phyloP scores from a whole-genome alignment of 768 basidiomycete genomes.

The Tubosaeta sp. region DNA sequence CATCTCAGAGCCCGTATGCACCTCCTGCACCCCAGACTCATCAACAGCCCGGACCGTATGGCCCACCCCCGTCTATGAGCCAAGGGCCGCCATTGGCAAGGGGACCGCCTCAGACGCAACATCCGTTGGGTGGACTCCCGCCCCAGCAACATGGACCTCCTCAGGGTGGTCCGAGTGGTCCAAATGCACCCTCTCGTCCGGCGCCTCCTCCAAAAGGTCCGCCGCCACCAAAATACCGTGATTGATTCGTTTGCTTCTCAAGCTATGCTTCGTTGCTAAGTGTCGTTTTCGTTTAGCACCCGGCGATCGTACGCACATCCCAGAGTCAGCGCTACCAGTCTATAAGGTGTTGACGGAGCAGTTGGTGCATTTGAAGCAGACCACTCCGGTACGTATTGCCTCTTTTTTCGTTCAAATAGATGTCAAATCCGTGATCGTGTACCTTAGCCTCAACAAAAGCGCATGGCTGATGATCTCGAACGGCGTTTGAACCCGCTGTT shows the following conservation, averaged over 20 bases:
- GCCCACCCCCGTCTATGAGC: constrained; percentile 25
- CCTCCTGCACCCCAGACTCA: constrained; percentile 13
- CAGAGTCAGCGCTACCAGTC: constrained; percentile 60
- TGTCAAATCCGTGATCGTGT: neutral
- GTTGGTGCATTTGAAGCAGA: constrained; percentile 65
- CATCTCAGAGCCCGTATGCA: constrained; percentile 26
- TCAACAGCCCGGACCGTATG: constrained; percentile 21
- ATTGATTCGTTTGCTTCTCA: constrained; percentile 23
- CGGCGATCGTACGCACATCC: constrained; percentile 92
- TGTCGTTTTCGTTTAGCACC: constrained; percentile 48
- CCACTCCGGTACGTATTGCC: constrained; percentile 57
- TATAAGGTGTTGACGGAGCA: constrained; percentile 63
- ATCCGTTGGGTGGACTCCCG: constrained; percentile 22
- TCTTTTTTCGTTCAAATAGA: neutral
- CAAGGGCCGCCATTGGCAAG: constrained; percentile 29
- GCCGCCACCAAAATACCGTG: constrained; percentile 56
- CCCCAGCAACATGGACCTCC: constrained; percentile 30
- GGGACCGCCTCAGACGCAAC: constrained; percentile 28
- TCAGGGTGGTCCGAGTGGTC: constrained; percentile 23
- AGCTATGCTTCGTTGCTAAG: neutral
- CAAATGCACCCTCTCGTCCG: constrained; percentile 27
- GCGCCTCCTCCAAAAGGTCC: constrained; percentile 35
- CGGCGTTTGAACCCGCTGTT: constrained; percentile 82
- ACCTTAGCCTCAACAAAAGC: constrained; percentile 71
- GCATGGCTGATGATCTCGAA: constrained; percentile 83